phyloP scores from a whole-genome alignment of 2,329 filamentous ascomycete species.

The Fusarium armeniacum region DNA sequence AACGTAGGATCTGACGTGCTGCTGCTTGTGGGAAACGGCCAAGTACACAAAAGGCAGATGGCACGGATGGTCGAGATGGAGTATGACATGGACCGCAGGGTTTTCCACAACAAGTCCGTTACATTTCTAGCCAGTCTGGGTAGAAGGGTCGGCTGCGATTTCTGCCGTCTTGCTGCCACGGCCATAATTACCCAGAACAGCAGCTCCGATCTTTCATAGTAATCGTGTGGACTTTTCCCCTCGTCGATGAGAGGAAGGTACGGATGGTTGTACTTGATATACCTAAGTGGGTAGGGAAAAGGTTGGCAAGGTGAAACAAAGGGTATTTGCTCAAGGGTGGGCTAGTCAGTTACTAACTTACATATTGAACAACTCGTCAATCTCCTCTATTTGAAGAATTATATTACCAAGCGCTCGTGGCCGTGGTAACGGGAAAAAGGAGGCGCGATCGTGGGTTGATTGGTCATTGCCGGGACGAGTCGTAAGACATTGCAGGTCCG shows the following conservation, averaged over 20 bases:
- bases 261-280: neutral
- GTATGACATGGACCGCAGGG: neutral
- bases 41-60: neutral
- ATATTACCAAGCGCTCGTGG: neutral
- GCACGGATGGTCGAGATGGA: neutral
- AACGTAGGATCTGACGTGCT: neutral
- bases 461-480: neutral
- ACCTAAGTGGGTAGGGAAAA: neutral
- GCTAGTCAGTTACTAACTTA: neutral
- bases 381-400: neutral
- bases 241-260: neutral
- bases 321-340: neutral
- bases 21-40: conserved; percentile 2
- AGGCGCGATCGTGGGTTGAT: neutral
- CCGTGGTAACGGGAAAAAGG: neutral
- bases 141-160: neutral
- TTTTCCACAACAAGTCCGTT: neutral
- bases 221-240: neutral
- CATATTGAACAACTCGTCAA: conserved; percentile 1
- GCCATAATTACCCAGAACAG: neutral
- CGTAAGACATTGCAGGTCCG: neutral
- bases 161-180: neutral
- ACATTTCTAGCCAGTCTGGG: neutral
- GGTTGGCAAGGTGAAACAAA: neutral
- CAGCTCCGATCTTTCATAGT: neutral